Evolutionary conservation across 2,329 filamentous ascomycete genomes (phyloP).

Genomic region (Ophiostoma perfectum): DNA sequence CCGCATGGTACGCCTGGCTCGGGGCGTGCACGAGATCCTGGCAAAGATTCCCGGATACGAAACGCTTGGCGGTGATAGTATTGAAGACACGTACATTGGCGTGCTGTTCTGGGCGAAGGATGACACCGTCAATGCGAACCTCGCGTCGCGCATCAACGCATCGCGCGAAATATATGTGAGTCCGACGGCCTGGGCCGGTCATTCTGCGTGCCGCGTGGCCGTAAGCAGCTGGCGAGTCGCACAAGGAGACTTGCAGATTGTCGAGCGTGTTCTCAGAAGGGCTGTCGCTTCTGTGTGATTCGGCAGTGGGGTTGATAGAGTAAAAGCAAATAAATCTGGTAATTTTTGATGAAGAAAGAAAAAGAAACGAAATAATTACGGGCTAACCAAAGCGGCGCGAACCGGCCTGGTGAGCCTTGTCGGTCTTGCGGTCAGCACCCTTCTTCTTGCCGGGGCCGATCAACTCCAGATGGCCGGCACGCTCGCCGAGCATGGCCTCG

Average conservation of each 20-base stretch:
- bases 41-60: conserved; percentile 57
- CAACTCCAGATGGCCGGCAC: conserved; percentile 55
- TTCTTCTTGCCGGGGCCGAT: conserved; percentile 52
- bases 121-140: conserved; percentile 53
- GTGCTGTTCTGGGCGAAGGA: conserved; percentile 74
- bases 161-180: conserved; percentile 74
- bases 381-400: conserved; percentile 52
- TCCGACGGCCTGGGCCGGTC: conserved; percentile 70
- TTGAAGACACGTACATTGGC: conserved; percentile 57
- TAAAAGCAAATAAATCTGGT: not conserved
- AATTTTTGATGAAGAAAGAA: not conserved
- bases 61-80: conserved; percentile 50
- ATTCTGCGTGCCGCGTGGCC: conserved; percentile 72
- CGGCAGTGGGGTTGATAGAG: no score
- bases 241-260: conserved; percentile 60
- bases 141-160: conserved; percentile 69
- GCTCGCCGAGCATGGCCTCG: conserved; percentile 53
- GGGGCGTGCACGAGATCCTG: conserved; percentile 61
- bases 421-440: conserved; percentile 24
- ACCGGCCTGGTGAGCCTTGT: conserved; percentile 40
- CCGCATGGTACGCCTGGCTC: conserved; percentile 66
- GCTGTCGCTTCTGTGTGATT: not conserved
- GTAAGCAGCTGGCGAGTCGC: conserved; percentile 80
- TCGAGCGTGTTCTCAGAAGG: conserved; percentile 54
- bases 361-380: not conserved